These are phyloP conservation scores for Dactylonectria macrodidyma DNA, from an alignment of 2,329 filamentous ascomycete genomes.

Conservation along the genomic window DNA sequence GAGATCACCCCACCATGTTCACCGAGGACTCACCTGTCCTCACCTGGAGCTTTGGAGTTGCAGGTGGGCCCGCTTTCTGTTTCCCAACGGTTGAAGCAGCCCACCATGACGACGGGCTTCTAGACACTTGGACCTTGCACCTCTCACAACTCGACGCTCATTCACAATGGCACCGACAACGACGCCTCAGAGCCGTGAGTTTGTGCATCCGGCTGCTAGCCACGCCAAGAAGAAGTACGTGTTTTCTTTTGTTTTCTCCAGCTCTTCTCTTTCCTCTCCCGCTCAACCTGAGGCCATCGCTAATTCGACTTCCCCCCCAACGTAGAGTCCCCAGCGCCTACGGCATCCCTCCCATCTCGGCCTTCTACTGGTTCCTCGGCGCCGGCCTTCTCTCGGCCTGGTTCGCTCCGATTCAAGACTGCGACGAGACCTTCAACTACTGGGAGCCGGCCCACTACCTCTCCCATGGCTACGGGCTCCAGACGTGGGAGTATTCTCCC, in stretches of 20 bases:
- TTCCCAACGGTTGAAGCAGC: slow-evolving; percentile 49
- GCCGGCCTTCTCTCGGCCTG: slow-evolving; percentile 83
- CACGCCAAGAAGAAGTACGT: slow-evolving; percentile 68
- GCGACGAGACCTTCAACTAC: slow-evolving; percentile 99
- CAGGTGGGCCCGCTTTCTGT: slow-evolving; percentile 10
- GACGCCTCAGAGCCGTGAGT: slow-evolving; percentile 52
- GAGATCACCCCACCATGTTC: slow-evolving; percentile 36
- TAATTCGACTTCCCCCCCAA: slow-evolving; percentile 17
- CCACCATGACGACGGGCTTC: slow-evolving; percentile 46
- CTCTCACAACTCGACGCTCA: slow-evolving; percentile 30
- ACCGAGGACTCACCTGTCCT: slow-evolving; percentile 37
- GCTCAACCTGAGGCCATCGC: slow-evolving; percentile 21
- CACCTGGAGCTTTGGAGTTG: slow-evolving; percentile 38
- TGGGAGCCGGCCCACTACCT: slow-evolving; percentile 98
- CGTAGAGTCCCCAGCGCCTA: slow-evolving; percentile 68
- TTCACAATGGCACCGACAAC: slow-evolving; percentile 58
- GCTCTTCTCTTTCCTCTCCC: not conserved
- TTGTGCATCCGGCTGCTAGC: slow-evolving; percentile 63
- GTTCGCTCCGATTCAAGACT: slow-evolving; percentile 95
- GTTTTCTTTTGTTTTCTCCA: too few species aligned
- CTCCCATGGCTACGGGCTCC: slow-evolving; percentile 90
- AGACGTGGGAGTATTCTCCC: slow-evolving; percentile 99
- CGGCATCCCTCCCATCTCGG: slow-evolving; percentile 78
- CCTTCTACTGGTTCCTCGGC: slow-evolving; percentile 84
- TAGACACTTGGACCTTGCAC: slow-evolving; percentile 40